These are phyloP conservation scores for Debaryomyces sp. DNA, from an alignment of 1,139 yeast species.

Conservation along the genomic window DNA sequence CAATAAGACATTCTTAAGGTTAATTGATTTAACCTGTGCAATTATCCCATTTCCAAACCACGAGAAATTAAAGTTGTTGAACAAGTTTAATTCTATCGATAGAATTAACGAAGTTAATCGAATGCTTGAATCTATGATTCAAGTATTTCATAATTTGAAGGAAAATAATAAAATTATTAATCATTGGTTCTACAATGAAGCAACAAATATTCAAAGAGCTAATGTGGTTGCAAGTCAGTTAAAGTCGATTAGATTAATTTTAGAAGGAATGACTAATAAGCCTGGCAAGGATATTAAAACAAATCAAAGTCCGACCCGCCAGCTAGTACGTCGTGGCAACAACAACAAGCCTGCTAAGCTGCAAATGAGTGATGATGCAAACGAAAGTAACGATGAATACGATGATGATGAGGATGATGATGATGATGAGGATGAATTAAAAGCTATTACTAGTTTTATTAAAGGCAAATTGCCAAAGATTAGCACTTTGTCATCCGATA, in stretches of 20 bases:
- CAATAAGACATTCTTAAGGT: slow-evolving; percentile 34
- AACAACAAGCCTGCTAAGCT: slow-evolving; percentile 8
- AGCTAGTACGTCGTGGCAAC: slow-evolving; percentile 10
- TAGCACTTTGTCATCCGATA: slow-evolving; percentile 45
- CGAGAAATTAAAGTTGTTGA: slow-evolving; percentile 47
- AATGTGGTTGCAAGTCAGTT: slow-evolving; percentile 63
- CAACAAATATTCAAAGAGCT: slow-evolving; percentile 56
- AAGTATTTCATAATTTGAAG: slow-evolving; percentile 36
- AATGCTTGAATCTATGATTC: slow-evolving; percentile 37
- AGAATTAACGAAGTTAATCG: slow-evolving; percentile 36
- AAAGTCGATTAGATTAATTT: slow-evolving; percentile 54
- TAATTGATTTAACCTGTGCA: slow-evolving; percentile 59
- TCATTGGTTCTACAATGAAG: slow-evolving; percentile 52
- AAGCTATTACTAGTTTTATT: slow-evolving; percentile 46
- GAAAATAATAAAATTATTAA: slow-evolving; percentile 38
- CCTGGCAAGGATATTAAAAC: slow-evolving; percentile 8
- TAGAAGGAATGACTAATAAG: slow-evolving; percentile 52
- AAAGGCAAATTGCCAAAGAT: slow-evolving; percentile 50
- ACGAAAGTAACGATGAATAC: slow-evolving; percentile 17
- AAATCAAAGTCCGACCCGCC: slow-evolving; percentile 8
- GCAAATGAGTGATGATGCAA: slow-evolving; percentile 12
- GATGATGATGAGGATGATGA: slow-evolving; percentile 38
- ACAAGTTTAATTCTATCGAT: slow-evolving; percentile 31
- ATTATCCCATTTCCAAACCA: slow-evolving; percentile 59
- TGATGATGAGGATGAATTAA: slow-evolving; percentile 49